Percentiles rank a stretch among this genome's conserved stretches.
These are phyloP conservation scores for Echites panduratus DNA, from an alignment of 257 asterid genomes.

Conservation along the genomic window DNA sequence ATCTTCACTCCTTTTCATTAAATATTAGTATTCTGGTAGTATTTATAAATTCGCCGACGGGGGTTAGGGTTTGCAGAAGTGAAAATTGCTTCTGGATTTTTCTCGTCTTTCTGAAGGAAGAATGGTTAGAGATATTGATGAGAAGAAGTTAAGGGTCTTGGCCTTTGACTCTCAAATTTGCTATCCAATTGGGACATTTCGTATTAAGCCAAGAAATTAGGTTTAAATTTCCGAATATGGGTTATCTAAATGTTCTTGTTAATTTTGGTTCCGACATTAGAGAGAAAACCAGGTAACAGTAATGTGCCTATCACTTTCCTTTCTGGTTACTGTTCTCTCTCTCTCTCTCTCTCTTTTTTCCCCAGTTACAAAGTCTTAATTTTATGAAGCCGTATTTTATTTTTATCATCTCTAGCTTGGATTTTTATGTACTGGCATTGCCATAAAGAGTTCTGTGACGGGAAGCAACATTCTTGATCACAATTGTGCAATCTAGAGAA, in stretches of 20 bases:
- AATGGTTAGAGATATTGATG: not conserved
- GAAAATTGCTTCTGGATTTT: not conserved
- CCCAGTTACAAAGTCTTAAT: too few species aligned
- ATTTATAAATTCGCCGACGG: not conserved
- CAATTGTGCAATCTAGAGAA: not conserved
- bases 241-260: not conserved
- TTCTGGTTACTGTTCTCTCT: constrained; percentile 1
- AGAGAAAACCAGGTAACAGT: not conserved
- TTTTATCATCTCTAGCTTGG: not conserved
- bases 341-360: too few species aligned
- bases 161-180: not conserved
- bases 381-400: not conserved
- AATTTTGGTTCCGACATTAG: constrained; percentile 4
- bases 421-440: constrained; percentile 7
- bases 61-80: constrained; percentile 25
- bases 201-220: not conserved
- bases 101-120: not conserved
- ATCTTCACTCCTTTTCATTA: not conserved
- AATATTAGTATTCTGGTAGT: not conserved
- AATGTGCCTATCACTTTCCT: not conserved
- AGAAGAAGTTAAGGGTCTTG: not conserved
- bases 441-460: not conserved
- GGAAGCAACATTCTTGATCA: not conserved
- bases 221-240: not conserved
- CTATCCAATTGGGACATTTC: constrained; percentile 1